These are phyloP conservation scores for Colletotrichum cordylinicola DNA, from an alignment of 2,329 filamentous ascomycete genomes.

Conservation along the genomic window DNA sequence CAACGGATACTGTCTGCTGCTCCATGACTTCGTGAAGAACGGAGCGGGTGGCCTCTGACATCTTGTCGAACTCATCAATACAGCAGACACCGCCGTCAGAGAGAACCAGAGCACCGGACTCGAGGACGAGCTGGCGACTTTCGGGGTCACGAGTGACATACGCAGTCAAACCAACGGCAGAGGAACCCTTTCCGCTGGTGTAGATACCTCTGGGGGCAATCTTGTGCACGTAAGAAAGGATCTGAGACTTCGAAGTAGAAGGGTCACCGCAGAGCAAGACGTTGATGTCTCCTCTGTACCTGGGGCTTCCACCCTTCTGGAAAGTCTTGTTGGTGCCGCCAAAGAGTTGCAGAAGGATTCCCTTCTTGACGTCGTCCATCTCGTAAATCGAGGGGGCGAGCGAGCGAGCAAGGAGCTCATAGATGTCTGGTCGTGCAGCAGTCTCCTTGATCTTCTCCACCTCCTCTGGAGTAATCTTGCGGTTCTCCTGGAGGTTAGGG, in stretches of 20 bases:
- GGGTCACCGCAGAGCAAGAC: slow-evolving; percentile 96
- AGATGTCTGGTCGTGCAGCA: slow-evolving; percentile 82
- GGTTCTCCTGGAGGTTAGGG: slow-evolving; percentile 80
- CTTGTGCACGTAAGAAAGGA: slow-evolving; percentile 94
- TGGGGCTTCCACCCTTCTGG: slow-evolving; percentile 92
- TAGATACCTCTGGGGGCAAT: slow-evolving; percentile 90
- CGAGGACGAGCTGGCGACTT: slow-evolving; percentile 79
- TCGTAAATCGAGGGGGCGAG: slow-evolving; percentile 96
- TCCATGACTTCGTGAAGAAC: slow-evolving; percentile 91
- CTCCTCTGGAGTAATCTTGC: slow-evolving; percentile 85
- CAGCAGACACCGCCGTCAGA: slow-evolving; percentile 85
- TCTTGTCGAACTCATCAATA: slow-evolving; percentile 88
- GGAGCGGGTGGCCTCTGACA: slow-evolving; percentile 79
- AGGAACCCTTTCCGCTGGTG: slow-evolving; percentile 82
- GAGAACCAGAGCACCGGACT: slow-evolving; percentile 79
- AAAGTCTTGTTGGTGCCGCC: slow-evolving; percentile 98
- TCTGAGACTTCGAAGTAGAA: slow-evolving; percentile 94
- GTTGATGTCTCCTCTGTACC: slow-evolving; percentile 97
- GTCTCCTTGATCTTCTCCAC: slow-evolving; percentile 87
- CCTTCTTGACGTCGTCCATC: slow-evolving; percentile 99
- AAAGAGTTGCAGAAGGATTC: slow-evolving; percentile 94
- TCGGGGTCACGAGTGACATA: slow-evolving; percentile 84
- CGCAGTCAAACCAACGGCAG: slow-evolving; percentile 80
- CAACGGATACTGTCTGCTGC: slow-evolving; percentile 84
- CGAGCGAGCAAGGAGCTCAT: slow-evolving; percentile 89